Evolutionary conservation across 345 rosid genomes (phyloP).

Genomic region (Brassica rapa): DNA sequence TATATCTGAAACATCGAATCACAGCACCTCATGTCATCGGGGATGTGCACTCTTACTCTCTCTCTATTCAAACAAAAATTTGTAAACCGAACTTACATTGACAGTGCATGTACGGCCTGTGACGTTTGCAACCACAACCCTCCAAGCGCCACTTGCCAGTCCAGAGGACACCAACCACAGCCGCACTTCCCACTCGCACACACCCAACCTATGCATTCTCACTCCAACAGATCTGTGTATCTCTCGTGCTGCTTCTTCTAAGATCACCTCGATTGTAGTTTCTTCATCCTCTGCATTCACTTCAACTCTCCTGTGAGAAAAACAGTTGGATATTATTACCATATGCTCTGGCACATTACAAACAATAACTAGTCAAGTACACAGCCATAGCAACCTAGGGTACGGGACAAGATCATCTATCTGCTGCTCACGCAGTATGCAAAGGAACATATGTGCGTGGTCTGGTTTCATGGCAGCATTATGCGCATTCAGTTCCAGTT

Average conservation of each 20-base stretch:
- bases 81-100: conserved; percentile 64
- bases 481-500: conserved; percentile 90
- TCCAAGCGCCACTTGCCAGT: conserved; percentile 93
- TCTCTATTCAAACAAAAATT: neutral
- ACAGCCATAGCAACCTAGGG: conserved; percentile 57
- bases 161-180: conserved; percentile 87
- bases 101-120: conserved; percentile 92
- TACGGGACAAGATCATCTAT: conserved; percentile 88
- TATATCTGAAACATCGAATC: conserved; percentile 61
- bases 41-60: conserved; percentile 23
- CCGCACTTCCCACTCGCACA: conserved; percentile 98
- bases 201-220: conserved; percentile 89
- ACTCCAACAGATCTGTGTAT: conserved; percentile 82
- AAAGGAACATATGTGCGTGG: conserved; percentile 96
- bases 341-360: conserved; percentile 9
- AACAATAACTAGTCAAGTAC: conserved; percentile 13
- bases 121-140: conserved; percentile 82
- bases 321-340: conserved; percentile 31
- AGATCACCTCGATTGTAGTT: conserved; percentile 63
- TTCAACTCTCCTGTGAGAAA: conserved; percentile 75
- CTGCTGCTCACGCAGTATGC: conserved; percentile 82
- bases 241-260: conserved; percentile 76
- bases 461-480: conserved; percentile 77
- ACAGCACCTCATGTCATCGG: conserved; percentile 14
- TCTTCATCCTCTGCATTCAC: conserved; percentile 68